Evolutionary conservation across 768 basidiomycete species (phyloP), one percentile per base, ranked within the genome.

Genomic region (Termitomyces sp.): DNA sequence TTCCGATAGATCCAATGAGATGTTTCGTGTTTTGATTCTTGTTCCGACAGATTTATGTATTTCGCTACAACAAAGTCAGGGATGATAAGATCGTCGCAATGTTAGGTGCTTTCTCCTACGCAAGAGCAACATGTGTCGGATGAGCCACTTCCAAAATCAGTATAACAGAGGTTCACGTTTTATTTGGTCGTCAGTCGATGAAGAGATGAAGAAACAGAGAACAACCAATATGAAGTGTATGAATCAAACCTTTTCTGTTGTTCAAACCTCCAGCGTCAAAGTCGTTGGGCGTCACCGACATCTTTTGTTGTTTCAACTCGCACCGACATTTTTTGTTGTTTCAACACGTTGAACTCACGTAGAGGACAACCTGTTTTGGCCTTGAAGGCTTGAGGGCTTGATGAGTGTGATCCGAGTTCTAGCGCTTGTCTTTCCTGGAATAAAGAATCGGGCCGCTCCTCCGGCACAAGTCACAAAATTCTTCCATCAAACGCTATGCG

Each of bases 21-120:
- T 67, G 66, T 61, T 60, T 57, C 16, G 58, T 8, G 4, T 17
- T 19, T 25, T 53, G 44, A 68, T 42, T 63, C 11, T 58, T 62
- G 44, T 64, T 65, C 34, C 35, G 59, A 25, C 58, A 61, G 56
- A 62, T 68, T 1, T 63, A 66, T 46, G 59, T 64, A 32, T 65
- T 68, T 35, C 70, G 70, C n/a, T 59, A 59, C 3, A 52, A 25
- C 17, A 29, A 40, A 37, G 44, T 57, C 16, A 19, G 37, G 11
- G 62, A 62, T 46, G 40, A 14, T 6, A 45, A 53, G 12, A 49
- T 62, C 17, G 10, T 14, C 6, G n/a, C 14, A 38, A 32, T 37
- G 6, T 45, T 41, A 11, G 14, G 19, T 38, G 38, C 35, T 5
- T 10, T 7, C 37, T 40, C n/a, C 25, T 25, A 51, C 11, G 25